Base-by-base conservation (phyloP, 768 basidiomycete species). In the Pseudohyphozyma bogoriensis region DNA sequence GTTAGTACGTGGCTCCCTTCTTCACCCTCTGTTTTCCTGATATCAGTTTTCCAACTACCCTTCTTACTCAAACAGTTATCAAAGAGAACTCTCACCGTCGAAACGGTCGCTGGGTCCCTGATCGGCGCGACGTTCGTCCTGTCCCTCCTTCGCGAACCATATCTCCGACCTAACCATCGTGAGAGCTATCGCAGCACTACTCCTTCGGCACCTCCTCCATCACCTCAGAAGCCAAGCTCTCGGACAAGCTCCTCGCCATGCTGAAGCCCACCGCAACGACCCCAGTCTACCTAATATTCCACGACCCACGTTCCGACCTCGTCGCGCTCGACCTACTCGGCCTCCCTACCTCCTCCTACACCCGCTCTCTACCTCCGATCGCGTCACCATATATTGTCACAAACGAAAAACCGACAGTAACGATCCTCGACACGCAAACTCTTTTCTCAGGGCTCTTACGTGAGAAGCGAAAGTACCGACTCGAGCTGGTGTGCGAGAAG, bases 211-310 rank as follows among this genome's bases (percentile, higher is more conserved):
- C 75, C 55, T 85, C 83, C 64, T 77, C 82, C 65, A 74, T 76
- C 15, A 72, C 87, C 55, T 76, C 77, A 50, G 80, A 77, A 70
- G 68, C 74, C 1, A 20, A 35, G 10, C 33, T 63, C 35, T 16
- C 60, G 73, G 72, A 58, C 68, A 74, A 8, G 71, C 86, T 36
- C 39, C 18, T 0, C 12, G 2, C 9, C 40, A 45, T 40, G 20
- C 40, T 55, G 44, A 29, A 15, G 26, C 52, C 86, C 52, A 64
- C 72, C 3, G 62, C 71, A 4, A 71, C 81, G 53, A 63, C 70
- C 16, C 84, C 86, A 0, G 73, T 89, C 22, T 87, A 83, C 70
- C 78, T 90, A 45, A 79, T 90, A 16, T 87, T 91, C 72, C 89
- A 92, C 72, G 87, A 88, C 71, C 77, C 80, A 51, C 79, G 74